Evolutionary conservation across 352 stramenopile genomes (phyloP), one percentile per base, ranked within the genome.

Genomic region (Phytopythium sindhum): DNA sequence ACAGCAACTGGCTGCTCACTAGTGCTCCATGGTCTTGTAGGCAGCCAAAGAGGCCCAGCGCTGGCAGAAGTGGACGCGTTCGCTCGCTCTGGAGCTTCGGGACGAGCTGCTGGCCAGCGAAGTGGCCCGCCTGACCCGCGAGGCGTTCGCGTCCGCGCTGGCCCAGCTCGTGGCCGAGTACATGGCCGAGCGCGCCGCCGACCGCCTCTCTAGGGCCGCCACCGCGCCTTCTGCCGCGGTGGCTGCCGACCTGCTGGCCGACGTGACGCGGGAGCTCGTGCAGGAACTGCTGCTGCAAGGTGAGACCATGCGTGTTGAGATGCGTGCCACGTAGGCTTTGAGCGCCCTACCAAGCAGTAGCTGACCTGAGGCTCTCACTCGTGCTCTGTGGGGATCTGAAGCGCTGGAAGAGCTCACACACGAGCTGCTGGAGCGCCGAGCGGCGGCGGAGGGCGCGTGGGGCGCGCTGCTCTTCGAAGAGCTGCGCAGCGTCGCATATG

Each of bases 161-260:
- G 63, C 75, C 21, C 52, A 54, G 28, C 65, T 81, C 61, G 70
- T 86, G 29, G 68, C 65, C 24, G 72, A 78, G 23, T 81, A 86
- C 63, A 63, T 83, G 50, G 33, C 53, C 19, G 48, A 67, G 6
- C 50, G 67, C 9, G 37, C 75, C 2, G 68, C 31, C 10, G 21
- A 47, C n/a, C 28, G 82, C 60, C 66, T 83, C 26, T 64, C 77
- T 33, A 63, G 75, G 19, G 65, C 73, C 2, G 67, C 77, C 1
- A 69, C 66, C 2, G 48, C 61, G 1, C 61, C 64, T 2, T 17
- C 53, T 0, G 24, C 57, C 15, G 63, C 70, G 7, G 61, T 88
- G 14, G 67, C 73, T 24, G 39, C 47, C 0, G 77, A 86, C 42
- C 31, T 88, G 11, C 35, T 84, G 23, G 53, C 71, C 29, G 73